Evolutionary conservation across 208 protist genomes (phyloP), one percentile per base, ranked within the genome.

Genomic region (Leptomonas seymouri): DNA sequence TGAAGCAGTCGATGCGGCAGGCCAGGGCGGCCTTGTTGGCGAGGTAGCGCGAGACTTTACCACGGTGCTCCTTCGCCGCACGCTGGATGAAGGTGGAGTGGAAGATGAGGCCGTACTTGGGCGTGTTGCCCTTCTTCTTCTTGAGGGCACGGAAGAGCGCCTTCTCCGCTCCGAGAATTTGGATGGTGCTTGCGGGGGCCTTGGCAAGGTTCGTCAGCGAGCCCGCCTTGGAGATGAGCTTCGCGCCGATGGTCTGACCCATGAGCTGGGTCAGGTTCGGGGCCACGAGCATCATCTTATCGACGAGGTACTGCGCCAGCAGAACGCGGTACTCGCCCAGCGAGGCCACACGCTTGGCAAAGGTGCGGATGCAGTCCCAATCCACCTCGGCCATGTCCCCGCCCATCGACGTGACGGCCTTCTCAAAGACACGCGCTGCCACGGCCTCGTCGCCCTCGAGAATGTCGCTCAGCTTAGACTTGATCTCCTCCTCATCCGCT

Each of bases 131-230:
- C 78, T 95, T 93, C 42, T 94, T 90, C 85, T 99, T 99, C 86
- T 99, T 99, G 18, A 99, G 89, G 1, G 98, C 98, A 39, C 98
- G 92, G 96, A 99, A 99, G 27, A 99, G 93, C 8, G 99, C 99
- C 93, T 99, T 99, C 86, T 99, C 99, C 41, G 99, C 99, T 68
- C 99, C 99, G 12, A 99, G 90, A 80, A 99, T 99, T 85, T 99
- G 99, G 39, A 99, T 98, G 18, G 99, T 99, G 39, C 98, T 99
- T 18, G 99, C 99, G 14, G 99, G 99, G 72, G 98, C 92, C 93
- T 99, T 99, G 74, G 99, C 98, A 16, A 99, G 87, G 82, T 97
- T 99, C 15, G 95, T 98, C 11, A 99, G 93, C 4, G 93, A 98
- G 70, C 98, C 98, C 20, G 98, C 98, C 81, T 99, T 98, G n/a